A percentile compares a stretch with the other conserved stretches of the same genome.
phyloP scores from a whole-genome alignment of 108 stramenopile species.

The Seminavis robusta region DNA sequence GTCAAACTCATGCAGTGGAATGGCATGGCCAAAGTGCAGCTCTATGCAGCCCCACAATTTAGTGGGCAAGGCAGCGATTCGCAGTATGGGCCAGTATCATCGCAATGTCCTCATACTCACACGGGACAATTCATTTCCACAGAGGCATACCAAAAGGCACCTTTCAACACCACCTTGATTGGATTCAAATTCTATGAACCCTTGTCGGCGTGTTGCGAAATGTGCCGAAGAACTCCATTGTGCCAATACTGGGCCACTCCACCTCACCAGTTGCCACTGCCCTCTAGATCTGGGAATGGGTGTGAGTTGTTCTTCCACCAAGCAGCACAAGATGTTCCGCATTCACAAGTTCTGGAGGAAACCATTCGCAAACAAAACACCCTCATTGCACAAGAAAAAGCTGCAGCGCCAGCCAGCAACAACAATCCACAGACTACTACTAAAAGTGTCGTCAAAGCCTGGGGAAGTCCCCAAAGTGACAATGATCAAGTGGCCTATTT shows the following conservation, averaged over 20 bases:
- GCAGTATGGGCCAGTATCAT: too few relatives aligned
- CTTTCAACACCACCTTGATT: background rate
- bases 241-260: slow-evolving; percentile 9
- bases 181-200: slow-evolving; percentile 11
- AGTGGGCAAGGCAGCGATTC: too few relatives aligned
- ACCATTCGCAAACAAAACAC: too few relatives aligned
- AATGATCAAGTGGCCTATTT: background rate
- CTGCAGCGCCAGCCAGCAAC: too few relatives aligned
- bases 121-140: too few relatives aligned
- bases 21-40: too few relatives aligned
- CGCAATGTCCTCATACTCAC: too few relatives aligned
- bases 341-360: too few relatives aligned
- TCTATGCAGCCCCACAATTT: too few relatives aligned
- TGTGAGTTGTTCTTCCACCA: slow-evolving; percentile 40
- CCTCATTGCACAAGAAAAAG: too few relatives aligned
- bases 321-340: background rate
- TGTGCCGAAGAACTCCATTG: slow-evolving; percentile 4
- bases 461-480: slow-evolving; percentile 1
- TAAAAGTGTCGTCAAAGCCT: background rate
- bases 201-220: slow-evolving; percentile 1
- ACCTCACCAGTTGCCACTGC: background rate
- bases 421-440: background rate
- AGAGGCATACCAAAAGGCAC: too few relatives aligned
- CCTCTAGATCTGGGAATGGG: slow-evolving; percentile 3
- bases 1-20: too few relatives aligned